Conservation (phyloP, 2,329 filamentous ascomycete genomes). For the Thermoascus crustaceus region DNA sequence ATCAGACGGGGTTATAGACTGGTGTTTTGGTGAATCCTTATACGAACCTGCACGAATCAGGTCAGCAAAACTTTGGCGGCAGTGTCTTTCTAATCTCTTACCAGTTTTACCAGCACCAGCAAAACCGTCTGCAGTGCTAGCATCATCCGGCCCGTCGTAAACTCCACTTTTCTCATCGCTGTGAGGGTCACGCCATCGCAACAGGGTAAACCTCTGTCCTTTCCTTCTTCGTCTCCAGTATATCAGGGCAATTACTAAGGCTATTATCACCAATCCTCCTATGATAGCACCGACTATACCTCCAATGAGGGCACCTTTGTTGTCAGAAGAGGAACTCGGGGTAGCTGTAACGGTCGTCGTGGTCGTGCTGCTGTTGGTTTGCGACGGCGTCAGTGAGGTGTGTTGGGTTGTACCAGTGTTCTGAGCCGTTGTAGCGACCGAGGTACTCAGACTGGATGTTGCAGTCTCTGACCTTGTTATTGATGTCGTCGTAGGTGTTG, state of each 20-base stretch:
- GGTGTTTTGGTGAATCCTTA: background rate
- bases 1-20: background rate
- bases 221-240: background rate
- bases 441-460: background rate
- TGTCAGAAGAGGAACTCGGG: background rate
- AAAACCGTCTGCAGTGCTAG: background rate
- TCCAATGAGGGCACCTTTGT: background rate
- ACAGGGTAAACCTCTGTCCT: background rate
- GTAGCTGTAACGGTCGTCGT: background rate
- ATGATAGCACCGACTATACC: background rate
- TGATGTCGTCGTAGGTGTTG: conserved; percentile 2
- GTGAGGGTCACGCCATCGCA: background rate
- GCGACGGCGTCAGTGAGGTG: background rate
- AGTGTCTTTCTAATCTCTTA: background rate
- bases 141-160: background rate
- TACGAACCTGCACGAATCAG: background rate
- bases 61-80: background rate
- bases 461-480: background rate
- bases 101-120: background rate
- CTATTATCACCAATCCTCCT: background rate
- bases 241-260: background rate
- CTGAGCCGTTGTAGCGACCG: background rate
- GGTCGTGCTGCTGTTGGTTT: background rate
- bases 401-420: background rate
- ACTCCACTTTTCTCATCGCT: background rate